Evolutionary conservation across 1,284 basidiomycete genomes (phyloP), one percentile per base, ranked within the genome.

Genomic region (Puccinia sorghi): DNA sequence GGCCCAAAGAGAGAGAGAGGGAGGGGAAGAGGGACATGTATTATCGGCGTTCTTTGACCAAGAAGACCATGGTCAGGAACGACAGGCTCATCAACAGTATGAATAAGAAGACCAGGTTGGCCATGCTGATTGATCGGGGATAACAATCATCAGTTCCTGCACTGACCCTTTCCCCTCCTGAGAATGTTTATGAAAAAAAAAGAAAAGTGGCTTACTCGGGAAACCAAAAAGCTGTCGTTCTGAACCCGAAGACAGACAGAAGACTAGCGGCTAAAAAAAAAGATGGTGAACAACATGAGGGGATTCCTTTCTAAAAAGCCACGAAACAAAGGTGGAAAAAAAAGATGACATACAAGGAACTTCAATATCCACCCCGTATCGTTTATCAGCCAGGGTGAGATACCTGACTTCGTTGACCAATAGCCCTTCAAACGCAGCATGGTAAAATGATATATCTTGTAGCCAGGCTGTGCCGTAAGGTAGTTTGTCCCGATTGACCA

Each of bases 351-450:
- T 54, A 74, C 72, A 76, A 63, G 79, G 72, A 0, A 97, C 90
- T 83, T 97, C 93, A 70, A 97, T 88, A 83, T 96, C 94, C 2
- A 97, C 91, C 20, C 94, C 94, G 83, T 94, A 94, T 17, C 92
- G 92, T 82, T 90, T 88, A 85, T 98, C 93, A 83, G 92, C 93
- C 71, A 98, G 86, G 82, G 93, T 92, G n/a, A 98, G 86, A 85
- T 95, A 97, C 66, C 94, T 88, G 72, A 99, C 86, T 85, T 99
- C 95, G 84, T 98, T 98, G 80, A 98, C 94, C 32, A 94, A 90
- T 39, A 99, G 88, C 0, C 92, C 94, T 86, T 99, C 96, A 83
- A 94, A 98, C 0, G 92, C 96, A n/a, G 96, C 95, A 86, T 98
- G 96, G 90, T 97, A 98, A 88, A 98, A 98, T 3, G 93, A 96